Percentiles rank a stretch among this genome's conserved stretches.
Conservation (phyloP, 495 filamentous ascomycete genomes). For the Penicillium waksmanii region DNA sequence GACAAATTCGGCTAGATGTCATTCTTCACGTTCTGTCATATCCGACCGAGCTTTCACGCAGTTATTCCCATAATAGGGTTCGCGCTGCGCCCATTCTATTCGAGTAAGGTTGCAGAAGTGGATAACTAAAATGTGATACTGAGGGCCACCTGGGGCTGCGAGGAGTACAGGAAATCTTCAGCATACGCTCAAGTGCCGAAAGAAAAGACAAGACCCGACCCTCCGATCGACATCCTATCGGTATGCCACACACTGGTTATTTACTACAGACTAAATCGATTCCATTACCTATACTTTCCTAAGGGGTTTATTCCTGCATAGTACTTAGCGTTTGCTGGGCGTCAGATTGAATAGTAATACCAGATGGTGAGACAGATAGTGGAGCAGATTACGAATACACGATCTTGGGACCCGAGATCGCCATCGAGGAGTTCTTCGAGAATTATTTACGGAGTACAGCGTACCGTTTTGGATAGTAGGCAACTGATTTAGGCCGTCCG, state of each 20-base stretch:
- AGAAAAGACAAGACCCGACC: background rate
- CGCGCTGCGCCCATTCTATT: background rate
- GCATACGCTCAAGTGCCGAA: background rate
- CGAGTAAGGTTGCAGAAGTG: slow-evolving; percentile 4
- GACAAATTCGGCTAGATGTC: background rate
- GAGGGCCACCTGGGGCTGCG: background rate
- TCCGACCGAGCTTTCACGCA: background rate
- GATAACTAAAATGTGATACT: background rate
- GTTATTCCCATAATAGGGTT: background rate
- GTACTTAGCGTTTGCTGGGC: background rate
- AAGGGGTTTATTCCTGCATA: background rate
- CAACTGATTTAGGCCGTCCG: background rate
- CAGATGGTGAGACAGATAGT: slow-evolving; percentile 1
- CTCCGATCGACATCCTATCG: too few relatives aligned
- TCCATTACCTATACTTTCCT: background rate
- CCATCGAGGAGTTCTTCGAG: slow-evolving; percentile 11
- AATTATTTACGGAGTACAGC: slow-evolving; percentile 3
- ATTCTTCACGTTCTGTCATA: slow-evolving; percentile 3
- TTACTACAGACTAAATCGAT: background rate
- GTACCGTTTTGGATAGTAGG: background rate
- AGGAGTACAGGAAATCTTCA: background rate
- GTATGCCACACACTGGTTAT: too few relatives aligned
- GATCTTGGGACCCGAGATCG: background rate
- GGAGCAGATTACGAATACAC: slow-evolving; percentile 4
- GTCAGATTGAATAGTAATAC: background rate